These are phyloP conservation scores for Zasmidium angulare DNA, from an alignment of 2,329 filamentous ascomycete genomes.

Conservation along the genomic window DNA sequence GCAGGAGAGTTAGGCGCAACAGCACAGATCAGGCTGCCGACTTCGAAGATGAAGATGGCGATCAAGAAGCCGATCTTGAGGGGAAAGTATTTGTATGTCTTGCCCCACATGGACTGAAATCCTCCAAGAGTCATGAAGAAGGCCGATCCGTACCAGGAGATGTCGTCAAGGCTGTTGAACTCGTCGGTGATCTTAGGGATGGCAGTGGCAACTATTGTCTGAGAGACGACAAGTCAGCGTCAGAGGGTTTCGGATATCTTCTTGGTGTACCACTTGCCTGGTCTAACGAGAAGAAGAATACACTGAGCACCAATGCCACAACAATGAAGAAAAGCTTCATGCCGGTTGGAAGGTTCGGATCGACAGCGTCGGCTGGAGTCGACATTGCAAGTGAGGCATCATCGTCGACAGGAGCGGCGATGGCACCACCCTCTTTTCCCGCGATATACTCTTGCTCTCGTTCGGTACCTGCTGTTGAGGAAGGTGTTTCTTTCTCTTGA, in stretches of 20 bases:
- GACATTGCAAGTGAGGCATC: background rate
- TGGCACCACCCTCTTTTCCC: background rate
- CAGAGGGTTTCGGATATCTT: too few relatives aligned
- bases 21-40: constrained; percentile 43
- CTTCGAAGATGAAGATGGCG: constrained; percentile 43
- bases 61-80: constrained; percentile 38
- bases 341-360: background rate
- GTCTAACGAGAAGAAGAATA: constrained; percentile 1
- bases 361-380: background rate
- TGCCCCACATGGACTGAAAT: constrained; percentile 36
- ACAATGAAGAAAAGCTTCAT: background rate
- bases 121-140: constrained; percentile 35
- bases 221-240: too few relatives aligned
- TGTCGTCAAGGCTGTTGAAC: constrained; percentile 36
- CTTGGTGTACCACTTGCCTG: too few relatives aligned
- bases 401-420: background rate
- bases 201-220: constrained; percentile 31
- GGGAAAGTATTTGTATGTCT: constrained; percentile 24
- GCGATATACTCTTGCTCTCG: too few relatives aligned
- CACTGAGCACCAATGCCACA: background rate
- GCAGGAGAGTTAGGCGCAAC: constrained; percentile 30
- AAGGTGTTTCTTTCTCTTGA: too few relatives aligned
- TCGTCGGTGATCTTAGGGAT: constrained; percentile 38
- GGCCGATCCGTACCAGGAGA: constrained; percentile 38
- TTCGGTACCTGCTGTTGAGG: too few relatives aligned